Evolutionary conservation across 2,329 filamentous ascomycete species (phyloP).

Genomic region (Neopestalotiopsis rosae): DNA sequence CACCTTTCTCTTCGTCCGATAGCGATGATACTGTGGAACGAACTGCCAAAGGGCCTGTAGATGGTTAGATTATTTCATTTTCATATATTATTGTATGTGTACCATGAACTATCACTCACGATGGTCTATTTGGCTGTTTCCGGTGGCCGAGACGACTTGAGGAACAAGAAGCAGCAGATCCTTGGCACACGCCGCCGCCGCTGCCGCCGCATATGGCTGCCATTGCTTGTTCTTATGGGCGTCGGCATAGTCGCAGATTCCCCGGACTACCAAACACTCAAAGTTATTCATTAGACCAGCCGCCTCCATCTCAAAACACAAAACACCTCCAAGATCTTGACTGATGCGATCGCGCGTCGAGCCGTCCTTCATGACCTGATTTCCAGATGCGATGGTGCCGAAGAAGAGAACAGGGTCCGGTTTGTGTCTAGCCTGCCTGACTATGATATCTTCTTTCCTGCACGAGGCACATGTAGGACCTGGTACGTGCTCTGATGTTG

Average conservation of each 20-base stretch:
- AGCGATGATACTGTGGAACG: no score
- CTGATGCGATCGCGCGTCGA: not conserved
- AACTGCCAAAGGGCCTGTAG: no score
- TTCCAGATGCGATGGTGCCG: slow-evolving; percentile 9
- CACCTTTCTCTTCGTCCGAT: no score
- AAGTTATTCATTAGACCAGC: not conserved
- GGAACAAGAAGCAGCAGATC: no score
- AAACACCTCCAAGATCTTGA: not conserved
- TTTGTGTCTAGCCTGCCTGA: not conserved
- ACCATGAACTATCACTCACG: no score
- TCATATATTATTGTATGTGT: no score
- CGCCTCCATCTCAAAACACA: not conserved
- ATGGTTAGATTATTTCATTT: no score
- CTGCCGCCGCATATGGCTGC: not conserved
- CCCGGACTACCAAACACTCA: not conserved
- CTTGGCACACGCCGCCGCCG: not conserved
- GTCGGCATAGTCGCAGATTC: not conserved
- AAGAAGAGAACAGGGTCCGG: not conserved
- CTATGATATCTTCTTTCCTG: not conserved
- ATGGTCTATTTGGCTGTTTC: no score
- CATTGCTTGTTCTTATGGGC: not conserved
- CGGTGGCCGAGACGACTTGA: no score
- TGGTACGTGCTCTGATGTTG: not conserved
- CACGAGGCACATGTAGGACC: not conserved
- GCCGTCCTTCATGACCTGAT: not conserved